Base-by-base conservation (phyloP, 2,329 filamentous ascomycete genomes). In the Aureobasidium sp. region DNA sequence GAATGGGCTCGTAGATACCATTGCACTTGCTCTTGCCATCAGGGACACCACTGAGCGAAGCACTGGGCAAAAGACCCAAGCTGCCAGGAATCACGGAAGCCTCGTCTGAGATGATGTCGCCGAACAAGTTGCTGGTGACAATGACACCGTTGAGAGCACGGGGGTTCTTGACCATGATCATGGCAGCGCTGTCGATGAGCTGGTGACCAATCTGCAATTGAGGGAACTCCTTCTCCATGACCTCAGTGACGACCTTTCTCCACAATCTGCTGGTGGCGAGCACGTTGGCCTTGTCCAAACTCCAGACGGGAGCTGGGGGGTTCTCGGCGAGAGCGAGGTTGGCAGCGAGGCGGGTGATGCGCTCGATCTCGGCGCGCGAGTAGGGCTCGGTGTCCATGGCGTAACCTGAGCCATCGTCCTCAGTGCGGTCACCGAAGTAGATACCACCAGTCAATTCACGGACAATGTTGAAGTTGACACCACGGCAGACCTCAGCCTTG, bases 1-100 rank as follows among this genome's bases (percentile, higher is more conserved):
- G 93, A 70, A 99, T 97, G 29, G 93, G 93, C 82, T 97, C 93
- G 75, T 96, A 99, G 71, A 97, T 96, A 69, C 91, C 93, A 74
- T 95, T 96, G 72, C 92, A 90, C 74, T 84, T 87, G 69, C 81
- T 84, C 80, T 91, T 89, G 61, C 90, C 90, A 74, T 95, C 91
- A 0, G 93, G 93, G 64, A 96, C 86, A 44, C 89, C 90, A 67
- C 87, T 89, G 73, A 97, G 79, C 76, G 88, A 94, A 13, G 93
- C 93, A 74, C 88, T 93, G 29, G 93, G 93, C 68, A 96, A 79
- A 67, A 97, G 80, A 34, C 94, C 93, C 68, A 97, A 85, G 70
- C 87, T 91, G 17, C 93, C 93, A 3, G 93, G 91, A 69, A 97
- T 97, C 56, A 96, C 92, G 69, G 88, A 92, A 5, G 93, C 92